Base-by-base conservation (phyloP, 495 filamentous ascomycete species). In the Darksidea phi region DNA sequence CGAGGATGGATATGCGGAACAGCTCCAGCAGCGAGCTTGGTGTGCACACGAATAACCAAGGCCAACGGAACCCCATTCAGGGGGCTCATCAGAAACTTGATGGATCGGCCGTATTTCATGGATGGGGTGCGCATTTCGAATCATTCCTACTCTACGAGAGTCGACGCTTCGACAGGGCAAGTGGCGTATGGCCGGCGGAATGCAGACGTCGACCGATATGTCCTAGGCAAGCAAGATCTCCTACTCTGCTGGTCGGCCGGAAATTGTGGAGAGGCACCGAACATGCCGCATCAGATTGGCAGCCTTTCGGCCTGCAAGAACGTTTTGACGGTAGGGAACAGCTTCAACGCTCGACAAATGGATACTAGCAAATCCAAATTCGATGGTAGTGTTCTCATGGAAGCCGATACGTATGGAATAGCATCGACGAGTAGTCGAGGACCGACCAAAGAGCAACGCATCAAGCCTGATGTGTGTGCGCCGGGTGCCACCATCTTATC, bases 391-490 rank as follows among this genome's bases (percentile, higher is more conserved):
- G n/a, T n/a, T n/a, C n/a, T n/a, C n/a, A n/a, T n/a, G 48, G 28
- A 23, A 18, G 28, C 28, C 12, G 17, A 12, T 36, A 12, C 7
- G 15, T 10, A 52, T 18, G 6, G 8, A 23, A 52, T 15, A 10
- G 48, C 8, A 52, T 52, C 6, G 21, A 11, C 6, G 23, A 52
- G 48, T 18, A 28, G 23, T 28, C 7, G 10, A 13, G 48, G 48
- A 7, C 48, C 48, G 28, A 36, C 48, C 10, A 52, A 52, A 32
- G 11, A 52, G 23, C 11, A 32, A 18, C 17, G 48, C 17, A 52
- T 52, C 11, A 52, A 52, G 28, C 48, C 48, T 15, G 48, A 52
- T 18, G 48, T 52, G 28, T 10, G 28, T 36, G 48, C 48, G 28
- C 48, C 48, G 6, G 48, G 48, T 8, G 28, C 18, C 13, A 18